Base-by-base conservation (phyloP, 306 rosid genomes). In the Cucurbita moschata region DNA sequence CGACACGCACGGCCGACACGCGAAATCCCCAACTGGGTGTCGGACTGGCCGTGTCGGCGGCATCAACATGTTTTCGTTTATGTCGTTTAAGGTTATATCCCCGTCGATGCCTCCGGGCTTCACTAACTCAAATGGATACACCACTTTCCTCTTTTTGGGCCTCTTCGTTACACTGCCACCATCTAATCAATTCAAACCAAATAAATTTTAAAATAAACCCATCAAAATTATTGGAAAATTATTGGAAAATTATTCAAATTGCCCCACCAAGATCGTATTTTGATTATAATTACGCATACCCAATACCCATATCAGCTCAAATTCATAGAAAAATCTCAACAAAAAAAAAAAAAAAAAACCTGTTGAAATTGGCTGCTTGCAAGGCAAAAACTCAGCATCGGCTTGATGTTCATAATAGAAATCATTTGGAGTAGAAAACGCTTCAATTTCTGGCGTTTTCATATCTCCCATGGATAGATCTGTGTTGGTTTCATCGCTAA, bases 21-120 rank as follows among this genome's bases (percentile, higher is more conserved):
- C 99, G 61, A 88, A 95, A 78, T 89, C 97, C 2, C 99, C 99
- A 1, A 95, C 97, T 10, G 97, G 97, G 58, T 91, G 99, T 82
- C 86, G 86, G 39, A 91, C 96, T 2, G 99, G 96, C 73, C 96
- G 80, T 26, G 96, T 83, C 14, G 99, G 99, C 1, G 90, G 81
- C 99, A 91, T 95, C 62, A 89, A 49, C 6, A 95, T 95, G 83
- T 92, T 84, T 77, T 95, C 90, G 75, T 95, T 95, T 52, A 95
- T 95, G 81, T 95, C 99, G 78, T 81, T 91, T 77, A 95, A 44
- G n/a, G 99, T 95, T 82, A 91, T 79, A 37, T 95, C 99, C 4
- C 96, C 99, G 67, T 95, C 99, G 39, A 66, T 76, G 0, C 97
- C 99, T 39, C 99, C 99, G 16, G 97, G 96, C 77, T 95, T 95